Base-by-base conservation (phyloP, 1,139 yeast species). In the Sugiyamaella neomexicana region DNA sequence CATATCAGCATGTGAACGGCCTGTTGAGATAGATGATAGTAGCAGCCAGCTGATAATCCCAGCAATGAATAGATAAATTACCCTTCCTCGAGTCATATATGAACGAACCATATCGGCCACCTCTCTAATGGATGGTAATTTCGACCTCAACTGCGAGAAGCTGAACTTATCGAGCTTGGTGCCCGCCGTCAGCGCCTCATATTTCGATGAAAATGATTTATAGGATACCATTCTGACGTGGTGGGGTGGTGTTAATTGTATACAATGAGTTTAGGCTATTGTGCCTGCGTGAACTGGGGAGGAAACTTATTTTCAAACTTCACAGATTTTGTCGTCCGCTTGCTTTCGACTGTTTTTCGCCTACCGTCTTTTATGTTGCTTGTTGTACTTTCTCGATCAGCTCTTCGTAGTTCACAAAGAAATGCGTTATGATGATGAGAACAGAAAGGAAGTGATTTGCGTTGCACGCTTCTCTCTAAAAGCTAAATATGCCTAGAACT, bases 11-110 rank as follows among this genome's bases (percentile, higher is more conserved):
- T 49, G 47, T 17, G 51, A 39, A 29, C 57, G 62, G 12, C 63
- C 57, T 2, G 62, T 48, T 4, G 58, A 57, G 5, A 59, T 40
- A 6, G 55, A 45, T 7, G 63, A 50, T 6, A 54, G 43, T 23
- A 60, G 43, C 15, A 57, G 36, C 57, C 58, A 60, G 8, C 52
- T 34, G 6, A 59, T 20, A 1, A 57, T 41, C 1, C 55, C 53
- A 3, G 56, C 50, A 5, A 56, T 44, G 5, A 57, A 15, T 12
- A 54, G 27, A 31, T 53, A 56, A n/a, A 54, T 25, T 10, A 58
- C 37, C 12, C 56, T 51, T 15, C 52, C 51, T 38, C 58, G 60
- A 2, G 58, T 60, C 12, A 52, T 12, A 13, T 43, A 29, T 20
- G 54, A 31, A 27, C 45, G 53, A 13, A 53, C 40, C 6, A 46